Percentiles rank a stretch among this genome's conserved stretches.
These are phyloP conservation scores for Alternaria angustiovoidea DNA, from an alignment of 2,329 filamentous ascomycete species.

Conservation along the genomic window DNA sequence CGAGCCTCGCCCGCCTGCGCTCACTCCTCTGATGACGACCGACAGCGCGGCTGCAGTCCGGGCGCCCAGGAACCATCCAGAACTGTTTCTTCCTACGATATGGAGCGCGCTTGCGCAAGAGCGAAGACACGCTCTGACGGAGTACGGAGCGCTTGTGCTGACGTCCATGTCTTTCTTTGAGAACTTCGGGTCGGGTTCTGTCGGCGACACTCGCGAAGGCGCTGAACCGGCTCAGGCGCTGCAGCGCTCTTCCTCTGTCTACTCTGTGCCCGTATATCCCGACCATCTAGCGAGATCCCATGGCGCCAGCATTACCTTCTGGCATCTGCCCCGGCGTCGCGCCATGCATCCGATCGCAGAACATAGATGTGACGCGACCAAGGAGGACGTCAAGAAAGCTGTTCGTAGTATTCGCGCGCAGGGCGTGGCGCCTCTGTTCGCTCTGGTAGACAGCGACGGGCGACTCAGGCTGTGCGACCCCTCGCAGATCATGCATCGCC, in stretches of 20 bases:
- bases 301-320: conserved; percentile 6
- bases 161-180: conserved; percentile 9
- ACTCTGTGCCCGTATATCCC: not conserved
- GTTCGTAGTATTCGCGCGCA: not conserved
- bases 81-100: conserved; percentile 13
- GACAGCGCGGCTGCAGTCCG: not conserved
- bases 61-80: not conserved
- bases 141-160: conserved; percentile 9
- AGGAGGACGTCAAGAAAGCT: not conserved
- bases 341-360: not conserved
- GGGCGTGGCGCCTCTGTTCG: conserved; percentile 8
- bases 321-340: not conserved
- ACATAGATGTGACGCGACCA: not conserved
- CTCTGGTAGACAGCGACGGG: conserved; percentile 10
- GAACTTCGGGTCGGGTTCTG: not conserved
- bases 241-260: conserved; percentile 6
- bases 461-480: conserved; percentile 5
- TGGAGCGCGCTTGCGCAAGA: conserved; percentile 9
- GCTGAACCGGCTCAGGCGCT: too few relatives aligned
- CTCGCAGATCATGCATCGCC: not conserved
- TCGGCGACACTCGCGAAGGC: not conserved
- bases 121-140: conserved; percentile 9
- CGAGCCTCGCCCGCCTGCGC: not conserved
- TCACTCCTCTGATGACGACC: conserved; percentile 11
- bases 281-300: not conserved